Evolutionary conservation across 2,329 filamentous ascomycete species (phyloP).

Genomic region (Trichoderma cornu-damae): DNA sequence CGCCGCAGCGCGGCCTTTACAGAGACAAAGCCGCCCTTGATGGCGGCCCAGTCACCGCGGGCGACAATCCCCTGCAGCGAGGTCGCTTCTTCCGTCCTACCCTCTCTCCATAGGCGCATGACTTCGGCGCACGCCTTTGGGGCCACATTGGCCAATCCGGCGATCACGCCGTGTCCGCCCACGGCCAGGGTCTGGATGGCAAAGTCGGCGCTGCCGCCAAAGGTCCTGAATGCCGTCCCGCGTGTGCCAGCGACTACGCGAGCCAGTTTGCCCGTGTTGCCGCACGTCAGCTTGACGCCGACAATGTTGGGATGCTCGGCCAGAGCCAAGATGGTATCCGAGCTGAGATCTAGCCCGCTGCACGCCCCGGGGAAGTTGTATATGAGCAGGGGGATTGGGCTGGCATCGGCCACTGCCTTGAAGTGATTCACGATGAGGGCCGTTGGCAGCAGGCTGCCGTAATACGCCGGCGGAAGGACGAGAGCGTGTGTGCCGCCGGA

Average conservation of each 20-base stretch:
- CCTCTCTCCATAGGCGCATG: slow-evolving; percentile 54
- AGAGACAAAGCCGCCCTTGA: slow-evolving; percentile 62
- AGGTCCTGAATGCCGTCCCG: slow-evolving; percentile 53
- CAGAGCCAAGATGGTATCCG: slow-evolving; percentile 50
- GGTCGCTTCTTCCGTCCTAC: slow-evolving; percentile 53
- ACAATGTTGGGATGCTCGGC: slow-evolving; percentile 53
- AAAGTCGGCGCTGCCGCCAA: slow-evolving; percentile 70
- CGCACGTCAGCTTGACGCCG: slow-evolving; percentile 59
- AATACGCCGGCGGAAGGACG: slow-evolving; percentile 65
- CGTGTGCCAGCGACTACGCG: slow-evolving; percentile 43
- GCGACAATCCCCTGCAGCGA: slow-evolving; percentile 60
- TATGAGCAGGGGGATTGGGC: slow-evolving; percentile 55
- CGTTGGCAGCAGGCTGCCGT: slow-evolving; percentile 54
- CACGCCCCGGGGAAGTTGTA: slow-evolving; percentile 60
- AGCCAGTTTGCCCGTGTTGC: slow-evolving; percentile 57
- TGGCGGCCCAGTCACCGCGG: slow-evolving; percentile 63
- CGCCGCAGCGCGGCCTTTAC: slow-evolving; percentile 61
- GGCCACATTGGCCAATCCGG: slow-evolving; percentile 65
- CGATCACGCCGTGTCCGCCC: slow-evolving; percentile 67
- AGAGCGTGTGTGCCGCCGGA: slow-evolving; percentile 64
- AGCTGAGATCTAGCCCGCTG: slow-evolving; percentile 53
- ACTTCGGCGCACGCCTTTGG: slow-evolving; percentile 61
- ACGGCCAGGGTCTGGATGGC: slow-evolving; percentile 64
- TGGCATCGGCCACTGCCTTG: slow-evolving; percentile 51
- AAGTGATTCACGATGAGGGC: slow-evolving; percentile 59